A percentile compares a stretch with the other conserved stretches of the same genome.
Evolutionary conservation across 2,329 filamentous ascomycete species (phyloP).

Genomic region (Epichloe sp.): DNA sequence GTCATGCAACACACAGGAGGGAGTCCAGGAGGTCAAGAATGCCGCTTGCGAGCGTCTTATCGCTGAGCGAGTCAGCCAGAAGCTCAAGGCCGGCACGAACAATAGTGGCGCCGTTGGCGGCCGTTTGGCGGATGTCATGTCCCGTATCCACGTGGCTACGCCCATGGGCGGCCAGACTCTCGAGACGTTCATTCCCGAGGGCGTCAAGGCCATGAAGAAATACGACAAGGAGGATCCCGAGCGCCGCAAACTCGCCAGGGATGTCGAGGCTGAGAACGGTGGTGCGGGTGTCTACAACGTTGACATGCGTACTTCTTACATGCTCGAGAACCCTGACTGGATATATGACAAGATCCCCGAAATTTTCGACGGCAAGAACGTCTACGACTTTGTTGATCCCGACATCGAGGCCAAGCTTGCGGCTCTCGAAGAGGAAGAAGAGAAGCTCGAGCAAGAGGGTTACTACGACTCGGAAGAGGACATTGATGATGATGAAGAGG

Average conservation of each 20-base stretch:
- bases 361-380: conserved; percentile 88
- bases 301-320: conserved; percentile 78
- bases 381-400: conserved; percentile 93
- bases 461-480: conserved; percentile 81
- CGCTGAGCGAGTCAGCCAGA: conserved; percentile 85
- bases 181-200: conserved; percentile 82
- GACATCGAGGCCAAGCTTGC: conserved; percentile 91
- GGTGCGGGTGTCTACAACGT: conserved; percentile 94
- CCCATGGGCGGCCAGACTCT: conserved; percentile 69
- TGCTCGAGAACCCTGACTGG: conserved; percentile 82
- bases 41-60: conserved; percentile 86
- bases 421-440: conserved; percentile 89
- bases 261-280: conserved; percentile 83
- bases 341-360: conserved; percentile 94
- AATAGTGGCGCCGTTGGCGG: conserved; percentile 63
- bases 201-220: conserved; percentile 66
- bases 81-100: conserved; percentile 82
- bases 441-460: conserved; percentile 78
- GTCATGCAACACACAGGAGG: conserved; percentile 89
- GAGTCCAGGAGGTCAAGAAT: conserved; percentile 90
- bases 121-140: conserved; percentile 78
- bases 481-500: conserved; percentile 78
- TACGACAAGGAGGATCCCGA: conserved; percentile 87
- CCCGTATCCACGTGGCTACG: conserved; percentile 92
- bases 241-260: conserved; percentile 65